phyloP scores from a whole-genome alignment of 163 green algal genomes.

The Picocystis sp. region DNA sequence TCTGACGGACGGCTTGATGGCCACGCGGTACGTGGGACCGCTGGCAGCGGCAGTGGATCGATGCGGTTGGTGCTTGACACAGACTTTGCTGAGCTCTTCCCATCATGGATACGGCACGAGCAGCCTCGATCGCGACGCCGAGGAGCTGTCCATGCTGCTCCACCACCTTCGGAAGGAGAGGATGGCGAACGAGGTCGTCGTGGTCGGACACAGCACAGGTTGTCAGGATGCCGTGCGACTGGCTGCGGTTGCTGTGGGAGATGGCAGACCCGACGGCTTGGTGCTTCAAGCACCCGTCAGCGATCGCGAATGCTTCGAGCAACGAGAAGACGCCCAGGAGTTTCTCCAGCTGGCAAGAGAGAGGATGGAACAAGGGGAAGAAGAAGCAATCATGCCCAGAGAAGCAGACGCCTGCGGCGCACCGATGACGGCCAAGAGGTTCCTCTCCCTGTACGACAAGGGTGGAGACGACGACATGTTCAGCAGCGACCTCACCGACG shows the following conservation, averaged over 20 bases:
- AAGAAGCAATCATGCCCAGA: slow-evolving; percentile 30
- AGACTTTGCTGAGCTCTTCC: slow-evolving; percentile 40
- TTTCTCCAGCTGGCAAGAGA: slow-evolving; percentile 10
- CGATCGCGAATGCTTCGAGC: slow-evolving; percentile 26
- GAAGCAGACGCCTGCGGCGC: slow-evolving; percentile 20
- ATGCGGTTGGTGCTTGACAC: slow-evolving; percentile 30
- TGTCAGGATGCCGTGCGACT: slow-evolving; percentile 54
- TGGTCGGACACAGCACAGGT: slow-evolving; percentile 58
- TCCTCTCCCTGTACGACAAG: slow-evolving; percentile 21
- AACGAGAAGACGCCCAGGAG: slow-evolving; percentile 6
- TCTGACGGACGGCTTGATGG: slow-evolving; percentile 46
- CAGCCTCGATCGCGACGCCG: slow-evolving; percentile 44
- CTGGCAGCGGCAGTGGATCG: slow-evolving; percentile 16
- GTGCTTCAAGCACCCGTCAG: slow-evolving; percentile 55
- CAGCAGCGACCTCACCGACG: slow-evolving; percentile 26
- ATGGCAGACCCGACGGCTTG: slow-evolving; percentile 1
- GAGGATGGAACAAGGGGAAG: slow-evolving; percentile 24
- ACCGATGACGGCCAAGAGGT: slow-evolving; percentile 36
- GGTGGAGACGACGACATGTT: slow-evolving; percentile 67
- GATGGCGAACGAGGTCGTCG: slow-evolving; percentile 22
- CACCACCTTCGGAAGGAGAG: slow-evolving; percentile 18
- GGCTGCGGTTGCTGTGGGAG: slow-evolving; percentile 9
- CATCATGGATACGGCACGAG: slow-evolving; percentile 39
- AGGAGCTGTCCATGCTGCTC: slow-evolving; percentile 34
- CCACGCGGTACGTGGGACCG: slow-evolving; percentile 23